phyloP scores from a whole-genome alignment of 495 filamentous ascomycete species.

The Glutinoglossum americanum region DNA sequence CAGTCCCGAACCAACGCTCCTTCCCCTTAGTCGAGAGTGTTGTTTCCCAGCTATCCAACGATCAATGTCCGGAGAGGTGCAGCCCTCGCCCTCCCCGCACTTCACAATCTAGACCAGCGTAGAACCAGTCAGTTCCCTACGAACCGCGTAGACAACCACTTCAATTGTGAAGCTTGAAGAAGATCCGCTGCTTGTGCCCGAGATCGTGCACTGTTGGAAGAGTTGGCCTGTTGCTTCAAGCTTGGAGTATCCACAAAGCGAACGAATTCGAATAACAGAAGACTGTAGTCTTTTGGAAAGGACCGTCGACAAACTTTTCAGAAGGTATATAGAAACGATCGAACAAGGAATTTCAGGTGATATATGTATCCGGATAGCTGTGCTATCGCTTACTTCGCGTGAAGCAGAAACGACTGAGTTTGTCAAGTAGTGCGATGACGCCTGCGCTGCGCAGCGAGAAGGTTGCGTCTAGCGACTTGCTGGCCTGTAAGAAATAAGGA shows the following conservation, averaged over 20 bases:
- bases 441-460: not conserved
- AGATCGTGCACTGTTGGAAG: not conserved
- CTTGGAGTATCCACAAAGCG: not conserved
- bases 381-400: not conserved
- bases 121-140: not conserved
- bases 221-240: not conserved
- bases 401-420: constrained; percentile 1
- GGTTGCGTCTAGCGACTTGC: not conserved
- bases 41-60: constrained; percentile 1
- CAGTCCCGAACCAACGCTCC: not conserved
- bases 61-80: constrained; percentile 17
- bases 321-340: not conserved
- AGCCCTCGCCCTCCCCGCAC: constrained; percentile 16
- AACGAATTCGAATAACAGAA: not conserved
- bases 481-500: not conserved
- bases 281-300: not conserved
- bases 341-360: not conserved
- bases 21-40: not conserved
- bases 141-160: not conserved
- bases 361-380: not conserved
- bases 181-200: not conserved
- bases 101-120: not conserved
- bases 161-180: not conserved
- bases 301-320: not conserved
- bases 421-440: not conserved